Base-by-base conservation (phyloP, 140 eudicot species). In the Anethum foeniculum region DNA sequence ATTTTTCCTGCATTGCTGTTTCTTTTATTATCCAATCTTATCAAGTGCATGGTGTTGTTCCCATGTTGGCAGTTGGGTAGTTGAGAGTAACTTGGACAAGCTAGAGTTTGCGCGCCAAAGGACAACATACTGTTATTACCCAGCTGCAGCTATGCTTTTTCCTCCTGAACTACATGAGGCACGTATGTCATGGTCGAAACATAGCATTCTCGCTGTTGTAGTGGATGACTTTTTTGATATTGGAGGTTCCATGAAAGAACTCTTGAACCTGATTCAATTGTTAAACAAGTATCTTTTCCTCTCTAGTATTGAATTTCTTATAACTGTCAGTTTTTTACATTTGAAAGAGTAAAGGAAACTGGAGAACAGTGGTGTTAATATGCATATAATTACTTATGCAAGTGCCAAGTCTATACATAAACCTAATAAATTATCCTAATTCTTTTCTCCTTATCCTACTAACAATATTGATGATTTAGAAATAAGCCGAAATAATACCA, bases 151-250 rank as follows among this genome's bases (percentile, higher is more conserved):
- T 56, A 85, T 88, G 60, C 48, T 86, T 80, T 84, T 81, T 23
- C 60, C 92, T 69, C 97, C 96, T 38, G 90, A 92, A 80, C 84
- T 86, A 77, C 85, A 93, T 14, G 93, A 90, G 78, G 97, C 97
- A 6, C 97, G 99, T 34, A 80, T 92, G 32, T 84, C 95, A 76
- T 92, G 92, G 97, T 93, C 93, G 46, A 92, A 95, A 77, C 88
- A 83, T 81, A 81, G 87, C 74, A 87, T 89, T 23, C 88, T 92
- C 52, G 85, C 91, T 25, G 84, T 90, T 4, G 84, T 86, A 75
- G 84, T 89, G 75, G 98, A 94, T 83, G 98, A 94, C 85, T 90
- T 94, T 77, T 94, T 92, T 76, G 97, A 94, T 73, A 81, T 84
- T 80, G 91, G 90, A 43, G 97, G 97, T 28, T 84, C 95, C 69